Evolutionary conservation across 2,329 filamentous ascomycete genomes (phyloP).

Genomic region (Didymella sp.): DNA sequence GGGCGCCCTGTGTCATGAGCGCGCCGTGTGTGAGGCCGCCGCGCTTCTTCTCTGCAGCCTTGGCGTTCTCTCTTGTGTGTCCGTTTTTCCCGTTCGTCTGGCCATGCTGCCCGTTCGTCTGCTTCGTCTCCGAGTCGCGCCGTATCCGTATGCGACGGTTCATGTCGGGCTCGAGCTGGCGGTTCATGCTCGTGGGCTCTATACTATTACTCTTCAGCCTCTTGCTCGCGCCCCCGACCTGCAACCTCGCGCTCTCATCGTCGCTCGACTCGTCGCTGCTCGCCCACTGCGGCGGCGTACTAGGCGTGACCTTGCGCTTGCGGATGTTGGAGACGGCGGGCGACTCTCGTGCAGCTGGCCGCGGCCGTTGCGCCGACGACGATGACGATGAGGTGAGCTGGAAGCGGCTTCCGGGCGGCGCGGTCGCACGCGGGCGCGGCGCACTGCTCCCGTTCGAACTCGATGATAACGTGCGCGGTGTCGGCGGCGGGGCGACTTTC

Average conservation of each 20-base stretch:
- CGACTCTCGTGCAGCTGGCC: constrained; percentile 30
- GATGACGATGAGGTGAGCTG: constrained; percentile 31
- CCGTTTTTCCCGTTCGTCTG: constrained; percentile 14
- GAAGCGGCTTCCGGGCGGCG: constrained; percentile 39
- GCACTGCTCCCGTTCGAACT: constrained; percentile 6
- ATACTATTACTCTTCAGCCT: constrained; percentile 47
- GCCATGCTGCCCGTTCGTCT: neutral
- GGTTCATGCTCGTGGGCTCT: constrained; percentile 47
- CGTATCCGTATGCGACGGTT: constrained; percentile 42
- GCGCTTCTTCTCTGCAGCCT: constrained; percentile 11
- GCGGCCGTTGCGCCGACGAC: constrained; percentile 22
- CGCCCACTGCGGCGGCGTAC: constrained; percentile 45
- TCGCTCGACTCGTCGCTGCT: constrained; percentile 43
- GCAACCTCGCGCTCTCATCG: constrained; percentile 37
- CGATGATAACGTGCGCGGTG: constrained; percentile 9
- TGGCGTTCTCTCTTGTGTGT: constrained; percentile 15
- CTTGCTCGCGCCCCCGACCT: constrained; percentile 39
- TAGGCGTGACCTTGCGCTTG: constrained; percentile 46
- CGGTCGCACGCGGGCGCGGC: constrained; percentile 21
- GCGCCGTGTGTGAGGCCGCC: constrained; percentile 50
- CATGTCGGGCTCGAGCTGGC: constrained; percentile 47
- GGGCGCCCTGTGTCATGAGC: constrained; percentile 51
- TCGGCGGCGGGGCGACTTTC: constrained; percentile 24
- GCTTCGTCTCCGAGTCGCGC: constrained; percentile 19
- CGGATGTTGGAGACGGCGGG: constrained; percentile 38